Evolutionary conservation across 208 protist species (phyloP), one percentile per base, ranked within the genome.

Genomic region (Endotrypanum monterogeii): DNA sequence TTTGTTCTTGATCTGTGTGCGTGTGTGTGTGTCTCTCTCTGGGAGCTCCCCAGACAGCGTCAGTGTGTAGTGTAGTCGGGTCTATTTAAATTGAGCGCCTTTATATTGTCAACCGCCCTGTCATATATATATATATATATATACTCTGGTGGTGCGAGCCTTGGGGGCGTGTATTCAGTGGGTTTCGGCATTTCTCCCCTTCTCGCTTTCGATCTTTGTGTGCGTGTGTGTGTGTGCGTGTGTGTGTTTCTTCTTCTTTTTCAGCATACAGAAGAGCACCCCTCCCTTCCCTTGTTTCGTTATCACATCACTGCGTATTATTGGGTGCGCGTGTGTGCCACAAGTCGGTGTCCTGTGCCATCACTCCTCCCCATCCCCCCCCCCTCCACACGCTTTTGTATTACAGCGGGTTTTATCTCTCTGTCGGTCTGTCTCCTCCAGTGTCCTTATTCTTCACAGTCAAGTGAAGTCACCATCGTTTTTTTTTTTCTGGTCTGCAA

Each of bases 151-250:
- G 23, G n/a, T 28, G 52, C n/a, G 9, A 23, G 16, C 52, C n/a
- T 11, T 20, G 50, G 16, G 54, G 11, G 57, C 25, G 57, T 62
- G 57, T 62, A 30, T 62, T n/a, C 32, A 37, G 57, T 62, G n/a
- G 9, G 57, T 69, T 56, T 69, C 39, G 35, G 30, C 65, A 39
- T 71, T 50, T 52, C 20, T 69, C 57, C 25, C n/a, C 55, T 60
- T 35, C 11, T 56, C 52, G 52, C 52, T 56, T 56, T 9, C 50
- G 0, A 1, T 63, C 66, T 67, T 78, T 44, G 58, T 52, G 28
- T 58, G 3, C 2, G 54, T 7, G 8, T 28, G 11, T 12, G 28
- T 56, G 6, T 25, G 6, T 28, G 20, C 52, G 25, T 23, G 4
- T 60, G 2, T 12, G 8, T 35, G 7, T 28, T 60, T 60, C 25